Evolutionary conservation across 306 rosid species (phyloP).

Genomic region (Citrullus mucosospermus): DNA sequence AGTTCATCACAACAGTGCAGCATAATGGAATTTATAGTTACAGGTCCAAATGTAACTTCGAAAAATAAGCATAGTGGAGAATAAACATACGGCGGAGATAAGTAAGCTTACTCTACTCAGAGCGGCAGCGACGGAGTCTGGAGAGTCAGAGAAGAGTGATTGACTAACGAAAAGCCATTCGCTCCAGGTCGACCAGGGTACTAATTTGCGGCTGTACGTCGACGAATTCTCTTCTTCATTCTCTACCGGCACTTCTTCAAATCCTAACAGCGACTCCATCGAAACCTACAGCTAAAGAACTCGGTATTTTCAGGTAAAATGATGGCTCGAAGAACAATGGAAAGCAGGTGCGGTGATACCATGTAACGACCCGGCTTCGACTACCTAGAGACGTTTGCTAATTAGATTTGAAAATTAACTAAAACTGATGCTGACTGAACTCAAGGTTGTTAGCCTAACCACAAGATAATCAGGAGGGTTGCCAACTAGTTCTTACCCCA

Average conservation of each 20-base stretch:
- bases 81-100: neutral
- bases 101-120: constrained; percentile 39
- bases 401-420: neutral
- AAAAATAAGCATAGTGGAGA: neutral
- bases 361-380: neutral
- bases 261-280: constrained; percentile 32
- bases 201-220: constrained; percentile 35
- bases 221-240: constrained; percentile 13
- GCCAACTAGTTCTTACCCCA: neutral
- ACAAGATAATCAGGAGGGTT: neutral
- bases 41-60: neutral
- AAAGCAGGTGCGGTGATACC: neutral
- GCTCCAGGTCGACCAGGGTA: constrained; percentile 86
- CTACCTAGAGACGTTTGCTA: neutral
- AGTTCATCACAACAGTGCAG: neutral
- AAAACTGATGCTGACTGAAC: neutral
- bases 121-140: constrained; percentile 44
- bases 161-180: constrained; percentile 72
- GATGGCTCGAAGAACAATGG: neutral
- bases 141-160: constrained; percentile 57
- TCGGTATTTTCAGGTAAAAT: neutral
- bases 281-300: neutral
- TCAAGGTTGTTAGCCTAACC: neutral
- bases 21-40: neutral
- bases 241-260: constrained; percentile 5